Evolutionary conservation across 1,139 yeast genomes (phyloP).

Genomic region (Lodderomyces beijingensis): DNA sequence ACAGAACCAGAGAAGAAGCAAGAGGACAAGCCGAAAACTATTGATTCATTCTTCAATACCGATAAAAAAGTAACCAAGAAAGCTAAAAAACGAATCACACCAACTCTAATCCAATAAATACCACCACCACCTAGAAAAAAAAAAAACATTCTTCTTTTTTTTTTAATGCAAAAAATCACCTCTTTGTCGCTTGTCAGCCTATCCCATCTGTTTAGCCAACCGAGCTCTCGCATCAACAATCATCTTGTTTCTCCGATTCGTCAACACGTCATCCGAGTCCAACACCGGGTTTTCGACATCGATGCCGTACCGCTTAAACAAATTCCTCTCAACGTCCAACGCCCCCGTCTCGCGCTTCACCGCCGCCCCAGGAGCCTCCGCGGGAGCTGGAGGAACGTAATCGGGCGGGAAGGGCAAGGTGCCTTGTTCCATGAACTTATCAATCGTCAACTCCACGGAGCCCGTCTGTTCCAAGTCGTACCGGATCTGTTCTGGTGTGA

Average conservation of each 20-base stretch:
- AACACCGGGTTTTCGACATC: constrained; percentile 15
- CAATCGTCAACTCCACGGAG: constrained; percentile 75
- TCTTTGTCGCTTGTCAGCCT: too few relatives aligned
- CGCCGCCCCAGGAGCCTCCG: constrained; percentile 3
- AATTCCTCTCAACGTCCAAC: constrained; percentile 17
- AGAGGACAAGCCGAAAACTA: constrained; percentile 5
- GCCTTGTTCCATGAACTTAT: constrained; percentile 61
- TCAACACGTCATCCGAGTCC: constrained; percentile 13
- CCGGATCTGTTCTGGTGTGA: constrained; percentile 67
- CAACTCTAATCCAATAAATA: constrained; percentile 31
- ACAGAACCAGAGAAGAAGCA: neutral
- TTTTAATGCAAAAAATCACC: too few relatives aligned
- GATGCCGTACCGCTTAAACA: constrained; percentile 37
- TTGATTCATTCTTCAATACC: constrained; percentile 13
- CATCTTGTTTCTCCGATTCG: constrained; percentile 39
- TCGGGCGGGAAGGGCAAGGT: constrained; percentile 67
- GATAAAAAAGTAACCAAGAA: constrained; percentile 13
- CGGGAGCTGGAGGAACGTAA: constrained; percentile 16
- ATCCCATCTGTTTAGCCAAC: constrained; percentile 35
- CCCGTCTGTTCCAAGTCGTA: constrained; percentile 65
- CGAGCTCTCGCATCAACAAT: constrained; percentile 40
- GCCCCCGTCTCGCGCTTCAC: constrained; percentile 1
- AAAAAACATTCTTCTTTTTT: too few relatives aligned
- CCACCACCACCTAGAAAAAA: neutral
- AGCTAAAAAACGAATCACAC: constrained; percentile 42